Base-by-base conservation (phyloP, 2,329 filamentous ascomycete genomes). In the Leptoxyphium fumago region DNA sequence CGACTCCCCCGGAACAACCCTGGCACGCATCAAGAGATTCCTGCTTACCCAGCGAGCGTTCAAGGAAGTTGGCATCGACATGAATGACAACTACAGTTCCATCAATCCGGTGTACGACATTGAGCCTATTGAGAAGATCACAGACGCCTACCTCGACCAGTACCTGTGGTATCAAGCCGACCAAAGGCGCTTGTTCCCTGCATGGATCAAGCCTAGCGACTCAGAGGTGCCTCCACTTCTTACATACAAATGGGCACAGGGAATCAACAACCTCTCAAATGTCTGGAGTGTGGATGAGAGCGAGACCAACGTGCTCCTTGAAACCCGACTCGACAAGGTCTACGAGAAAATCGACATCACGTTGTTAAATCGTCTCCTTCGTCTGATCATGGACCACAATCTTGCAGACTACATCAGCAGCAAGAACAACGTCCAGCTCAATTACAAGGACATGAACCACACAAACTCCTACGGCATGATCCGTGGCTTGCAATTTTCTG, bases 381-480 rank as follows among this genome's bases (percentile, higher is more conserved):
- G 91, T 40, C 68, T 98, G 52, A 95, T 98, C 62, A 98, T 98
- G 93, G 93, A 98, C 57, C 91, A 98, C 72, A 98, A 98, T 62
- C 67, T 98, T 67, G 91, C 91, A 5, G 93, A 98, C 63, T 98
- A 98, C 66, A 98, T 98, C 59, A 95, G 89, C 1, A 87, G 89
- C 32, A 98, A 98, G 76, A 98, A 98, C 72, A 98, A 98, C 59
- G 91, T 98, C 10, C 89, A 95, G 62, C 75, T 98, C 50, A 95
- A 93, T 49, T 98, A 98, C 72, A 98, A 98, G 70, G 91, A 98
- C 56, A 98, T 98, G 91, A 96, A 95, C 60, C 91, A 98, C 59
- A 91, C 93, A 60, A 98, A 98, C 67, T 93, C 86, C 60, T 98
- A 96, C 60, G 91, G 91, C 54, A 84, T 98, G 82, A 95, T 98